Conservation (phyloP, 495 filamentous ascomycete genomes). For the Neurospora cerealis region DNA sequence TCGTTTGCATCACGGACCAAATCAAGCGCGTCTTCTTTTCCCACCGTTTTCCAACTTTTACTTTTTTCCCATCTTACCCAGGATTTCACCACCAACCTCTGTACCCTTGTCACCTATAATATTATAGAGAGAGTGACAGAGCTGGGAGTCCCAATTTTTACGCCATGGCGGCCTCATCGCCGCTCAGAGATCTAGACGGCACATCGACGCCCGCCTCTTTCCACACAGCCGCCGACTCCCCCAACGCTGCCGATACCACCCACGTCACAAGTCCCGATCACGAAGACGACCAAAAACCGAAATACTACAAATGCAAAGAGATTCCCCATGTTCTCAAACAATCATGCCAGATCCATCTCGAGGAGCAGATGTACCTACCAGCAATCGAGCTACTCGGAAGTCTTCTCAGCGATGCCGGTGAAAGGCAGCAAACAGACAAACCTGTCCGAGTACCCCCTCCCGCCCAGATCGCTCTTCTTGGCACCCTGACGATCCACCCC, state of each 20-base stretch:
- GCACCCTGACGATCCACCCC: conserved; percentile 62
- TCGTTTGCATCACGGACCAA: background rate
- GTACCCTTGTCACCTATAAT: background rate
- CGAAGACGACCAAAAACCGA: conserved; percentile 8
- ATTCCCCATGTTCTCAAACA: conserved; percentile 54
- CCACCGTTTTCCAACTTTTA: background rate
- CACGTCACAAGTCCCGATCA: conserved; percentile 10
- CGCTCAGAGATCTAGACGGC: conserved; percentile 10
- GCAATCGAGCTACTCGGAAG: conserved; percentile 59
- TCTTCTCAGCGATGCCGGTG: conserved; percentile 47
- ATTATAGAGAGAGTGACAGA: background rate
- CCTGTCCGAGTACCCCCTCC: conserved; percentile 37
- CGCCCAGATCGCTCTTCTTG: conserved; percentile 55
- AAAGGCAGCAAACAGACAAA: conserved; percentile 16
- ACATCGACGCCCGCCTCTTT: conserved; percentile 13
- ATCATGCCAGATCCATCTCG: conserved; percentile 62
- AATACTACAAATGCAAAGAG: conserved; percentile 42
- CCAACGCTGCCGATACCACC: conserved; percentile 8
- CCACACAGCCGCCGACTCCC: conserved; percentile 13
- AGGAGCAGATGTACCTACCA: conserved; percentile 61
- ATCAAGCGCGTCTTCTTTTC: background rate
- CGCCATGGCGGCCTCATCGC: conserved; percentile 4
- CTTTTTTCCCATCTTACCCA: background rate
- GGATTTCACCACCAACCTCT: background rate
- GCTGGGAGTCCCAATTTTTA: background rate